Base-by-base conservation (phyloP, 2,329 filamentous ascomycete species). In the Gaeumannomyces tritici region DNA sequence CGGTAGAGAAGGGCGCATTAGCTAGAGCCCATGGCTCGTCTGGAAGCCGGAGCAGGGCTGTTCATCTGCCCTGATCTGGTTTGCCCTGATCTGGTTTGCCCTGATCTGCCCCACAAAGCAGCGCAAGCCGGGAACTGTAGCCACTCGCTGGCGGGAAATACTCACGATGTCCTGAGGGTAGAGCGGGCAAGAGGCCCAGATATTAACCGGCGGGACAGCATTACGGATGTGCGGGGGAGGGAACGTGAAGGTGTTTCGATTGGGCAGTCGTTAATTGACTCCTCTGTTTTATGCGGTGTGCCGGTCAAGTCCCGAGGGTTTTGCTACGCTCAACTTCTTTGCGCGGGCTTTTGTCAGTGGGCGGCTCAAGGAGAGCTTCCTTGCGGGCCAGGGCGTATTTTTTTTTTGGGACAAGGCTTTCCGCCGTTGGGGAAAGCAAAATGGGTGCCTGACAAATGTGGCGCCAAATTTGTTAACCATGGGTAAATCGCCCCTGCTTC, bases 131-230 rank as follows among this genome's bases (percentile, higher is more conserved):
- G 42, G 21, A 51, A 11, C 42, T 8, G 21, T 8, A 21, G 42
- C 42, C 13, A 6, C 42, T 51, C 24, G 18, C 42, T 51, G 42
- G 42, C 21, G 21, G 42, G 42, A 29, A 60, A 59, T n/a, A 60
- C 63, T 61, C 56, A 66, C 64, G 64, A 71, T 63, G 64, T 64
- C 62, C 77, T 80, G 74, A 85, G 81, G 64, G 79, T 80, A 71
- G 84, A 83, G 71, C 83, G 82, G 71, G 78, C 79, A 71, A 79
- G 77, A 69, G 79, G 77, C 74, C 83, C 80, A 68, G 82, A 79
- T 80, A 86, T 80, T 80, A 85, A 79, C 73, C 83, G 82, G 72
- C 79, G 82, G 67, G 83, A 77, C 73, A 87, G 75, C 85, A 88
- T 88, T 65, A 69, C 82, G 73, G 63, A 63, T 51, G 31, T 51